phyloP scores from a whole-genome alignment of 2,329 filamentous ascomycete genomes.

The Mycosphaerella sp. region DNA sequence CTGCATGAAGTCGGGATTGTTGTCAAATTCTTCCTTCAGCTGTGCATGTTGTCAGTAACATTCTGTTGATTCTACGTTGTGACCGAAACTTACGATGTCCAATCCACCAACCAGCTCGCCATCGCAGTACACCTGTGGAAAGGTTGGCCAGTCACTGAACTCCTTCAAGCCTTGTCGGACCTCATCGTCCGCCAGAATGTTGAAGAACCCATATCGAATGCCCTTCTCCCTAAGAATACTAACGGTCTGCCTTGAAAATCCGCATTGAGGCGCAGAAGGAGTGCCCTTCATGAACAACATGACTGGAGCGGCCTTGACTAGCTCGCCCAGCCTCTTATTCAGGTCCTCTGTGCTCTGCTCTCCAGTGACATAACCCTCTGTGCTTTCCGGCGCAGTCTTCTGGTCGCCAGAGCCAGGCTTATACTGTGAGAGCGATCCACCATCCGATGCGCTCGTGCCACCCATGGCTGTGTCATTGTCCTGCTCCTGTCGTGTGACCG shows the following conservation, averaged over 20 bases:
- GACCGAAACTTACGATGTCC: constrained; percentile 70
- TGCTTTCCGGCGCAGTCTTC: constrained; percentile 43
- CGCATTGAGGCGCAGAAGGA: constrained; percentile 77
- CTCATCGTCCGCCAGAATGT: constrained; percentile 95
- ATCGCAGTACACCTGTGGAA: constrained; percentile 86
- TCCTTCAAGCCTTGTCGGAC: constrained; percentile 94
- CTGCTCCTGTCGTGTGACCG: constrained; percentile 26
- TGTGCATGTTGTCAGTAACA: constrained; percentile 34
- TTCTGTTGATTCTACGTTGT: neutral
- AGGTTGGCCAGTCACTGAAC: constrained; percentile 98
- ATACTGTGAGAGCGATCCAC: constrained; percentile 39
- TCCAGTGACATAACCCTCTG: constrained; percentile 34
- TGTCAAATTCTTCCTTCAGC: constrained; percentile 90
- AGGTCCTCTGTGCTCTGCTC: constrained; percentile 70
- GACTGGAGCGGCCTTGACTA: constrained; percentile 91
- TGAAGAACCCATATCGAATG: constrained; percentile 98
- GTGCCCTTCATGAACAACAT: constrained; percentile 99
- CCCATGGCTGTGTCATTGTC: constrained; percentile 16
- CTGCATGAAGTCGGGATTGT: constrained; percentile 73
- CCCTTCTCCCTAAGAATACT: constrained; percentile 78
- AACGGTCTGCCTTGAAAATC: constrained; percentile 88
- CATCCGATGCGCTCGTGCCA: constrained; percentile 20
- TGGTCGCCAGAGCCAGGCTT: constrained; percentile 40
- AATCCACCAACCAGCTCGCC: constrained; percentile 88
- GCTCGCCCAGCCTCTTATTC: constrained; percentile 68